Base-by-base conservation (phyloP, 768 basidiomycete genomes). In the Kwoniella sp. region DNA sequence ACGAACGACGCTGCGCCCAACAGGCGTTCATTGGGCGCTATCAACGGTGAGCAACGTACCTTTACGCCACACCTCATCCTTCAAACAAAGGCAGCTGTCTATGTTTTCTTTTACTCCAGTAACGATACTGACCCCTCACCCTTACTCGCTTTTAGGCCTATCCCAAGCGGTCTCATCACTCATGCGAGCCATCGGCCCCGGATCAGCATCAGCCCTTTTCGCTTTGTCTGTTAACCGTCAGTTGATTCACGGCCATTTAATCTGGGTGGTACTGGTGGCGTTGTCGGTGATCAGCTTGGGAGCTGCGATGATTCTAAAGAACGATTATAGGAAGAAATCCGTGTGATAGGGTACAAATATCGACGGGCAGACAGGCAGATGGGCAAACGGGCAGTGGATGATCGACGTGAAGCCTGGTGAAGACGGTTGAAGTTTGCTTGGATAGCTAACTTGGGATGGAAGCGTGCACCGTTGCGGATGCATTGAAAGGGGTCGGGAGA, bases 181-280 rank as follows among this genome's bases (percentile, higher is more conserved):
- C 9, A 65, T 72, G 40, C 44, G 73, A 26, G 61, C 65, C 21
- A 62, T 75, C 50, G 73, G 73, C 36, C 73, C 73, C 10, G 73
- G 68, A 19, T 64, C 65, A 13, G 67, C 71, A 12, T 62, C 67
- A 0, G 64, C 64, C 33, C 59, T 75, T n/a, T 75, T 72, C 52
- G 73, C 73, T 1, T 52, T 75, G 3, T 72, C 71, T 17, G 65
- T 75, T n/a, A 63, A 72, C 17, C 49, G 69, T 19, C 68, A 75
- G 25, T 24, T 69, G 25, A 53, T 72, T 17, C 68, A 68, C 29
- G 73, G 73, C 0, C 65, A 75, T 19, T 48, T 75, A 12, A 66
- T 75, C 22, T 75, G 73, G 73, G 36, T 71, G 10, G 63, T 67
- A 5, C n/a, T 65, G 12, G 46, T 25, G 19, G 25, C 48, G 10